Evolutionary conservation across 1,139 yeast species (phyloP).

Genomic region (Blastobotrys ciferrii): DNA sequence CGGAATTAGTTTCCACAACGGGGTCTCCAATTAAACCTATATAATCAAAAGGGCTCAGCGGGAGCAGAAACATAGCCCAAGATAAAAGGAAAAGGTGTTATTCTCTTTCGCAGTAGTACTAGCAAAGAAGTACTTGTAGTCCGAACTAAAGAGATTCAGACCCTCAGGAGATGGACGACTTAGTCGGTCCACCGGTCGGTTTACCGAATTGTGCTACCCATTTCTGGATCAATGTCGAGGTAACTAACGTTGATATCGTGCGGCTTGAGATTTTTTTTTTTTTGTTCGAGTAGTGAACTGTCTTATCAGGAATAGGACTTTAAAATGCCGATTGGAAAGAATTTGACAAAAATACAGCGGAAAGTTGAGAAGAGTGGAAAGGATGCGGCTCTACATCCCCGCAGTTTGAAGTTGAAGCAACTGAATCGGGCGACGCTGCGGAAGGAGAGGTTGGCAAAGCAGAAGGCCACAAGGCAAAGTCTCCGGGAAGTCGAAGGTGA

Average conservation of each 20-base stretch:
- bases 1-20: too few relatives aligned
- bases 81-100: too few relatives aligned
- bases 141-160: too few relatives aligned
- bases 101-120: too few relatives aligned
- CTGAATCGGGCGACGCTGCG: conserved; percentile 82
- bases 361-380: conserved; percentile 50
- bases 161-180: too few relatives aligned
- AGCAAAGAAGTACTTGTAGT: too few relatives aligned
- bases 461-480: conserved; percentile 59
- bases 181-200: too few relatives aligned
- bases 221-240: too few relatives aligned
- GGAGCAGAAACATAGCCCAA: too few relatives aligned
- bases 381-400: conserved; percentile 62
- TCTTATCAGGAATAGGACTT: neutral
- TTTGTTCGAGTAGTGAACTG: neutral
- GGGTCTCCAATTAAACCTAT: too few relatives aligned
- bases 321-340: conserved; percentile 75
- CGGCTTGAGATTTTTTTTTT: conserved; percentile 1
- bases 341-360: conserved; percentile 69
- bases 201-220: neutral
- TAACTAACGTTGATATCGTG: neutral
- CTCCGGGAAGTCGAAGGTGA: conserved; percentile 44
- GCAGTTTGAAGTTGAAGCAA: conserved; percentile 84
- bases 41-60: too few relatives aligned
- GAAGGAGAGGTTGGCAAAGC: conserved; percentile 63